A percentile compares a stretch with the other conserved stretches of the same genome.
Conservation (phyloP, 345 rosid species). For the Salix arbutifolia region DNA sequence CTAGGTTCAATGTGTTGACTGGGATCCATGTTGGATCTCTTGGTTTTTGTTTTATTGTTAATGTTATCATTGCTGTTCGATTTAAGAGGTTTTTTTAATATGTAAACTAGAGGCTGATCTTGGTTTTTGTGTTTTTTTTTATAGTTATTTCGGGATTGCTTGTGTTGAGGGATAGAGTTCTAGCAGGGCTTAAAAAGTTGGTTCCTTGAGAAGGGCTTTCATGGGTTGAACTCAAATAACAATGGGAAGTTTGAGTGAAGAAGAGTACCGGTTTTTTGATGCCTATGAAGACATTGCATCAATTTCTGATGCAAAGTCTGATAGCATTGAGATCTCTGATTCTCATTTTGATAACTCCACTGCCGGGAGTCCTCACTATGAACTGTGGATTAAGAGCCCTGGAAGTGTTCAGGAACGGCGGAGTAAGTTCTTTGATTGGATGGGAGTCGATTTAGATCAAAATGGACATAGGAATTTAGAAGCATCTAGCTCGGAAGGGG, state of each 20-base stretch:
- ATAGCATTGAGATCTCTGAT: slow-evolving; percentile 22
- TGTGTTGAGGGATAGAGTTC: slow-evolving; percentile 41
- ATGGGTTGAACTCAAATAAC: slow-evolving; percentile 59
- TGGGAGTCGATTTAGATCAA: slow-evolving; percentile 29
- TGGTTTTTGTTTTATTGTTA: slow-evolving; percentile 38
- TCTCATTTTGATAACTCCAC: slow-evolving; percentile 15
- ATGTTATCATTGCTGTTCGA: slow-evolving; percentile 13
- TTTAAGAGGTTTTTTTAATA: slow-evolving; percentile 17
- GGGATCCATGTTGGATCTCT: slow-evolving; percentile 90
- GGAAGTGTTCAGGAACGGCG: slow-evolving; percentile 55
- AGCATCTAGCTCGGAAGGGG: slow-evolving; percentile 7
- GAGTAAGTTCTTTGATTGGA: slow-evolving; percentile 28
- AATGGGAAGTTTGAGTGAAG: slow-evolving; percentile 39
- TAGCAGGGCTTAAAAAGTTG: slow-evolving; percentile 37
- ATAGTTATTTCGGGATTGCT: slow-evolving; percentile 49
- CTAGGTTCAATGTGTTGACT: slow-evolving; percentile 66
- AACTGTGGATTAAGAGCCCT: slow-evolving; percentile 50
- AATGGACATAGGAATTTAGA: slow-evolving; percentile 18
- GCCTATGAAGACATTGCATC: slow-evolving; percentile 57
- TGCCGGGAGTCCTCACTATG: slow-evolving; percentile 22
- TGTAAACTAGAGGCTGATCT: slow-evolving; percentile 29
- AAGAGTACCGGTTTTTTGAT: slow-evolving; percentile 52
- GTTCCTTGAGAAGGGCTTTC: slow-evolving; percentile 43
- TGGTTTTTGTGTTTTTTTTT: slow-evolving; percentile 43
- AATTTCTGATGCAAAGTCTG: slow-evolving; percentile 43